Base-by-base conservation (phyloP, 2,329 filamentous ascomycete genomes). In the Diaporthe citrichinensis region DNA sequence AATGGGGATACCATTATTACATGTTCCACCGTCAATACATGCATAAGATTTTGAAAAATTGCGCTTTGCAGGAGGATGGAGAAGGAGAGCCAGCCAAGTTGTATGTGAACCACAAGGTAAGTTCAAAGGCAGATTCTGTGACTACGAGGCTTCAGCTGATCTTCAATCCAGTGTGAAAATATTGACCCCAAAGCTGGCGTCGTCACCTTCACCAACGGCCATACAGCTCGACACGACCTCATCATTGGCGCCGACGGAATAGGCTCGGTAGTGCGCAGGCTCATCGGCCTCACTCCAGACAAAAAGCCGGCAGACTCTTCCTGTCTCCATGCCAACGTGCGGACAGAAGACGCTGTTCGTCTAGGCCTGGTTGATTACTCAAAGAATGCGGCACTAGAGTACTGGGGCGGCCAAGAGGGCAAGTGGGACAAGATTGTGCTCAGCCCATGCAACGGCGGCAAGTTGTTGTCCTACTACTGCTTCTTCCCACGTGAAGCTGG, bases 401-500 rank as follows among this genome's bases (percentile, higher is more conserved):
- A 93, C 85, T 94, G 92, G 92, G 92, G 92, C 36, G 92, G 92
- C 1, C 88, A 91, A 71, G 89, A 92, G 72, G 85, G 84, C 73
- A 91, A 90, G 79, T 90, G 86, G 86, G 90, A 93, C 82, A 94
- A 94, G 86, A 94, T 94, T 75, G 92, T 94, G 7, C 85, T 94
- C 2, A 93, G 91, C 0, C 91, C 92, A 7, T 94, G 92, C 84
- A 92, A 93, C 79, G 89, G 88, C 31, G 92, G 92, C 72, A 89
- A 89, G 76, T 84, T 93, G 3, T 85, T 93, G 4, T 93, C 91
- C 0, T 94, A 92, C 84, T 94, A 94, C 83, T 93, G 92, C 83
- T 93, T 93, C 86, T 93, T 93, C 82, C 89, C 91, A 0, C 86
- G 89, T 1, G 86, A 88, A 8, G 86, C 87, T 76, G 90, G 90